phyloP scores from a whole-genome alignment of 129 eudicot genomes.

The Tagetes patula region DNA sequence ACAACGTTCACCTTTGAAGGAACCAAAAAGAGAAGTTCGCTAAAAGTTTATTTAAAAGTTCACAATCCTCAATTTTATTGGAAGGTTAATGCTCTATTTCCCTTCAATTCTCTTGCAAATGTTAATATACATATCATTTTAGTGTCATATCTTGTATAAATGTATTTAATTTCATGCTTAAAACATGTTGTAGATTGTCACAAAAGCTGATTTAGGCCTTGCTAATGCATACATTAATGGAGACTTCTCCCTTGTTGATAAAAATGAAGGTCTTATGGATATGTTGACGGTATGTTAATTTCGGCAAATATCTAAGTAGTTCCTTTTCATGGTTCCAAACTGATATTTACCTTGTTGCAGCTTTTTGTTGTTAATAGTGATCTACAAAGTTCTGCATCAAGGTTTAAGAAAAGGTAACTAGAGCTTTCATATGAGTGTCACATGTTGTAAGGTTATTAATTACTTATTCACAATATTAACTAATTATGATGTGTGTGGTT shows the following conservation, averaged over 20 bases:
- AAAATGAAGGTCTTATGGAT: conserved; percentile 59
- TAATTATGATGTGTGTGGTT: not conserved
- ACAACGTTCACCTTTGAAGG: conserved; percentile 68
- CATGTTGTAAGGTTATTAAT: not conserved
- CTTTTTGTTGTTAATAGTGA: conserved; percentile 25
- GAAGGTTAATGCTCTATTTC: conserved; percentile 47
- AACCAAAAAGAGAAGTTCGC: conserved; percentile 33
- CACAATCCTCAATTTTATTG: conserved; percentile 73
- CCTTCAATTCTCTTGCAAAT: not conserved
- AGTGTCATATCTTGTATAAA: not conserved
- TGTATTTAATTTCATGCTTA: not conserved
- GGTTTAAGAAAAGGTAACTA: conserved; percentile 51
- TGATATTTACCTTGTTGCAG: conserved; percentile 31
- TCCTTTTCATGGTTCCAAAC: not conserved
- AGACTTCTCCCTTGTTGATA: conserved; percentile 75
- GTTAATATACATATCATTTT: too few species aligned
- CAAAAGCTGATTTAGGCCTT: conserved; percentile 82
- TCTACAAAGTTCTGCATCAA: conserved; percentile 10
- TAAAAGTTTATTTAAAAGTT: conserved; percentile 53
- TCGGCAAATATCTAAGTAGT: not conserved
- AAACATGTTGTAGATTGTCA: conserved; percentile 48
- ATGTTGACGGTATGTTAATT: conserved; percentile 51
- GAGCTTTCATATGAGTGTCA: not conserved
- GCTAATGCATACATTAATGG: conserved; percentile 86
- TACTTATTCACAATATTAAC: not conserved